phyloP scores from a whole-genome alignment of 2,329 filamentous ascomycete genomes.

The Chaetoscypha palmicola region DNA sequence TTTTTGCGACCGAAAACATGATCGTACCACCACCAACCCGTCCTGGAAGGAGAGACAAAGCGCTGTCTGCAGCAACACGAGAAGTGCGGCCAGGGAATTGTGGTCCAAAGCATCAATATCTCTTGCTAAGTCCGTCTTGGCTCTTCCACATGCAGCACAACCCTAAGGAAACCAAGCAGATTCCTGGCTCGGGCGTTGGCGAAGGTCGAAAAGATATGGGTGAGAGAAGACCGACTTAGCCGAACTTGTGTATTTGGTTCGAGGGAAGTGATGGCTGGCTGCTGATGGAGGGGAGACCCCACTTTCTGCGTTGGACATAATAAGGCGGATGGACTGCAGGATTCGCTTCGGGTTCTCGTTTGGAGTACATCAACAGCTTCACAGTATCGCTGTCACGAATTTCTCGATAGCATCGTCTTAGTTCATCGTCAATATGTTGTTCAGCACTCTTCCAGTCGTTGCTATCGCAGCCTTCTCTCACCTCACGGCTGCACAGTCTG shows the following conservation, averaged over 20 bases:
- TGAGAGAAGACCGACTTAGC: not conserved
- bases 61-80: not conserved
- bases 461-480: slow-evolving; percentile 1
- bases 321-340: no score
- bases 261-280: no score
- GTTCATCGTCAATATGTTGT: slow-evolving; percentile 17
- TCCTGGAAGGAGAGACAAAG: slow-evolving; percentile 2
- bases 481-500: not conserved
- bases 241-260: not conserved
- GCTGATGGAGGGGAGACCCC: not conserved
- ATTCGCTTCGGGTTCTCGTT: no score
- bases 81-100: not conserved
- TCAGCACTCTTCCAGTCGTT: slow-evolving; percentile 8
- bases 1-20: no score
- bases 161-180: not conserved
- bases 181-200: no score
- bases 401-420: no score
- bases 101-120: not conserved
- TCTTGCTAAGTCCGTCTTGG: not conserved
- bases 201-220: no score
- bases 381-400: no score
- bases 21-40: not conserved
- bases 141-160: slow-evolving; percentile 1
- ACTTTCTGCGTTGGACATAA: no score
- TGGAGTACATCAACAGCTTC: no score